These are phyloP conservation scores for Dysphania ambrosioides DNA, from an alignment of 148 eudicot species.

Conservation along the genomic window DNA sequence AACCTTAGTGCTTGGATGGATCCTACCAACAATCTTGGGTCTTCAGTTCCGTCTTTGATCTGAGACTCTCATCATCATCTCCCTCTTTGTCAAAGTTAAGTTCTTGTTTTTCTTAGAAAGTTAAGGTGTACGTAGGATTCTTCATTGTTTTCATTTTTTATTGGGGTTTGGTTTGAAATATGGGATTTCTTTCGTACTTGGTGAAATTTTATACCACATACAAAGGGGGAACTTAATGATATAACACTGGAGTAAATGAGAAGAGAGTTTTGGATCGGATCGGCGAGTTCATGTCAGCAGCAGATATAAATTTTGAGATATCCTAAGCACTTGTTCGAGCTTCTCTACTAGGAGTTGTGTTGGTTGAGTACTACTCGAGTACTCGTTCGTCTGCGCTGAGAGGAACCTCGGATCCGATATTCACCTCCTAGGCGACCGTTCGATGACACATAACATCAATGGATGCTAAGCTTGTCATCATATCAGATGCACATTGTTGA, in stretches of 20 bases:
- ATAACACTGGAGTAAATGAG: neutral
- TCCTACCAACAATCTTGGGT: conserved; percentile 50
- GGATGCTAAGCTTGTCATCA: neutral
- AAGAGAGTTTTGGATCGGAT: conserved; percentile 39
- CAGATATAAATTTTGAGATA: conserved; percentile 22
- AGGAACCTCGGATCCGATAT: conserved; percentile 87
- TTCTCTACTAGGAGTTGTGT: too few species aligned
- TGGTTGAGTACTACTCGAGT: neutral
- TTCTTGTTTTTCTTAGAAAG: neutral
- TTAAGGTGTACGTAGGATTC: neutral
- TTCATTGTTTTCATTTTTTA: too few species aligned
- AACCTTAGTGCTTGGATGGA: conserved; percentile 59
- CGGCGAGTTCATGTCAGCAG: conserved; percentile 80
- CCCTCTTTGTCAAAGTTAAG: conserved; percentile 9
- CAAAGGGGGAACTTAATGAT: conserved; percentile 11
- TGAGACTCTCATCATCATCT: conserved; percentile 16
- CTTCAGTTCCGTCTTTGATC: conserved; percentile 70
- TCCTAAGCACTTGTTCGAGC: too few species aligned
- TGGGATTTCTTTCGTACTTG: conserved; percentile 16
- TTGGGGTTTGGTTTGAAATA: neutral
- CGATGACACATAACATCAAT: neutral
- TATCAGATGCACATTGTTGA: neutral
- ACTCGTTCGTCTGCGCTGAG: conserved; percentile 55
- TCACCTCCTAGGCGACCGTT: neutral
- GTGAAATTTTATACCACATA: conserved; percentile 25